These are phyloP conservation scores for Vigna radiata DNA, from an alignment of 306 rosid genomes.

Conservation along the genomic window DNA sequence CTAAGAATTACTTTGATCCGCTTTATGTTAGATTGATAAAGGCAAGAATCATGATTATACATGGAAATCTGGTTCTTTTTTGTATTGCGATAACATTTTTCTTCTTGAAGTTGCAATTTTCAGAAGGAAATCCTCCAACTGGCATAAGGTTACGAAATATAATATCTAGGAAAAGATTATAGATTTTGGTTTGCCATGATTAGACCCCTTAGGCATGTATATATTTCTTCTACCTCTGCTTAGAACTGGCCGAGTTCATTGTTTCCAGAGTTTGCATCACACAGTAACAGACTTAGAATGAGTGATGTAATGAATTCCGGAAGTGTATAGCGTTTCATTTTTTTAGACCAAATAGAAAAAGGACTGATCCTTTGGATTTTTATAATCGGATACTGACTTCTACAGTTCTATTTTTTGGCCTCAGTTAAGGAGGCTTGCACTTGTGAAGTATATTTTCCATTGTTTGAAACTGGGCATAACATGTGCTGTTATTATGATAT, in stretches of 20 bases:
- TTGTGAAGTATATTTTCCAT: neutral
- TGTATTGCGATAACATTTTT: neutral
- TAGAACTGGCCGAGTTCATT: constrained; percentile 3
- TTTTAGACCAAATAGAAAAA: neutral
- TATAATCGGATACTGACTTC: constrained; percentile 18
- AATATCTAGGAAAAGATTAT: neutral
- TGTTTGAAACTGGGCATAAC: constrained; percentile 35
- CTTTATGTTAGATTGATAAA: constrained; percentile 10
- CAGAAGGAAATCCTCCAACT: constrained; percentile 13
- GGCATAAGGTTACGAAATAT: neutral
- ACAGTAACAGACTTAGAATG: constrained; percentile 4
- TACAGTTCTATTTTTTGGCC: neutral
- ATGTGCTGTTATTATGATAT: constrained; percentile 9
- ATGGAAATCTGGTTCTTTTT: neutral
- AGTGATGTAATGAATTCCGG: constrained; percentile 7
- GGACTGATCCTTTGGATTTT: constrained; percentile 17
- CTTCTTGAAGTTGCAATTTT: neutral
- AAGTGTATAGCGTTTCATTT: neutral
- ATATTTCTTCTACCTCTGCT: neutral
- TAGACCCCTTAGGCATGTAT: neutral
- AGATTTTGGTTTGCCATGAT: constrained; percentile 3
- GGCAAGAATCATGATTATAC: neutral
- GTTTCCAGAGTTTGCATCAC: constrained; percentile 16
- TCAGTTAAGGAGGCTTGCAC: neutral
- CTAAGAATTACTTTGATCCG: neutral